These are phyloP conservation scores for Heterobasidion occidentale DNA, from an alignment of 1,284 basidiomycete species.

Conservation along the genomic window DNA sequence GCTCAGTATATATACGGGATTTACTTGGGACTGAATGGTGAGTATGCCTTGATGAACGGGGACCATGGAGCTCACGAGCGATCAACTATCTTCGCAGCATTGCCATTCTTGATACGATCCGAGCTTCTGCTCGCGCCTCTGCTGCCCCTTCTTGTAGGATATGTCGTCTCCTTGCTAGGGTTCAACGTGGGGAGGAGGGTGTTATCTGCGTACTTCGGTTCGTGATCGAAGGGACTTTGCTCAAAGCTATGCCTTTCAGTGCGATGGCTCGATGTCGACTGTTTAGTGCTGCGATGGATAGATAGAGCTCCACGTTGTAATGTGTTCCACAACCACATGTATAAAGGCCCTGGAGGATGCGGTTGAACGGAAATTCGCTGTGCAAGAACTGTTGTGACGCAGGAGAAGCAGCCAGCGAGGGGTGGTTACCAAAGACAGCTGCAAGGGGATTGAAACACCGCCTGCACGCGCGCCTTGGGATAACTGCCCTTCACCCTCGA, in stretches of 20 bases:
- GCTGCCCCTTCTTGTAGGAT: constrained; percentile 76
- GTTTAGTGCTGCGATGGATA: no score
- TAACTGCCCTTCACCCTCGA: neutral
- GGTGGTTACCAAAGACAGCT: neutral
- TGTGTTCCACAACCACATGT: no score
- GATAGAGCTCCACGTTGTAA: no score
- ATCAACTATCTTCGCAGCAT: constrained; percentile 35
- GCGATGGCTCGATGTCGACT: no score
- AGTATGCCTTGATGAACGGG: constrained; percentile 8
- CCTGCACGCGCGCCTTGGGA: neutral
- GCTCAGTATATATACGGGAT: constrained; percentile 87
- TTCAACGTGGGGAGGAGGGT: constrained; percentile 83
- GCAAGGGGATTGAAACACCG: neutral
- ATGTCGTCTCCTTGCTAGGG: constrained; percentile 80
- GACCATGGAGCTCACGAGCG: constrained; percentile 2
- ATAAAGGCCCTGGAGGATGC: no score
- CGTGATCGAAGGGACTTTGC: constrained; percentile 17
- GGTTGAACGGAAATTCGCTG: neutral
- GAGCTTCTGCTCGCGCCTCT: constrained; percentile 84
- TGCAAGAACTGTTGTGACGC: neutral
- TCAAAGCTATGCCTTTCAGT: no score
- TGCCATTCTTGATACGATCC: constrained; percentile 86
- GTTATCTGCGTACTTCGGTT: constrained; percentile 73
- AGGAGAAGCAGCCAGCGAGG: neutral
- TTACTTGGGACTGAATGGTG: constrained; percentile 83